Percentiles rank a stretch among this genome's conserved stretches.
These are phyloP conservation scores for Citrus maxima DNA, from an alignment of 345 rosid species.

Conservation along the genomic window DNA sequence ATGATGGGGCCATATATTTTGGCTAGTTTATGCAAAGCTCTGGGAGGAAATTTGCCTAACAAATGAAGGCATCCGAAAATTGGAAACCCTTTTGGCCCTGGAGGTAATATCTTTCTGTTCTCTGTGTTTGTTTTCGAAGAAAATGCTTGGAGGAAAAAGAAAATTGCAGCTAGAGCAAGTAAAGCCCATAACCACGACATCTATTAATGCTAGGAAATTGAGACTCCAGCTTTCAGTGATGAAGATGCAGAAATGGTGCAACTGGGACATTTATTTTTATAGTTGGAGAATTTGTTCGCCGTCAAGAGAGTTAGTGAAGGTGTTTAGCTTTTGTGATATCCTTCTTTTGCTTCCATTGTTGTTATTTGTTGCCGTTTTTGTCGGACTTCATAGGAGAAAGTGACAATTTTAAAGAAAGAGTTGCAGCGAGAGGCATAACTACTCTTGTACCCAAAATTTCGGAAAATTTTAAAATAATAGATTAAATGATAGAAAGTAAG, in stretches of 20 bases:
- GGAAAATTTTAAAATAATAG: too few relatives aligned
- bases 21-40: not conserved
- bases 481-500: too few relatives aligned
- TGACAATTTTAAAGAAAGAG: too few relatives aligned
- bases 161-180: not conserved
- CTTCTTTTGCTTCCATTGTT: too few relatives aligned
- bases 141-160: not conserved
- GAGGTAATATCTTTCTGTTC: slow-evolving; percentile 19
- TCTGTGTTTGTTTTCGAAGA: not conserved
- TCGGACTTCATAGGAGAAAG: too few relatives aligned
- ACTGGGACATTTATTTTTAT: not conserved
- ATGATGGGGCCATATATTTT: slow-evolving; percentile 34
- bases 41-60: not conserved
- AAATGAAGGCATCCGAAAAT: not conserved
- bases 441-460: too few relatives aligned
- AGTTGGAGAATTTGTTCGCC: not conserved
- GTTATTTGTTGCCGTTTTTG: too few relatives aligned
- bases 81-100: slow-evolving; percentile 18
- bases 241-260: not conserved
- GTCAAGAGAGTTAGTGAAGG: too few relatives aligned
- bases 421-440: too few relatives aligned
- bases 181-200: not conserved
- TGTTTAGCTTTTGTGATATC: too few relatives aligned
- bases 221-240: not conserved
- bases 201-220: too few relatives aligned